phyloP scores from a whole-genome alignment of 768 basidiomycete genomes.

The Phaffia tasmanica region DNA sequence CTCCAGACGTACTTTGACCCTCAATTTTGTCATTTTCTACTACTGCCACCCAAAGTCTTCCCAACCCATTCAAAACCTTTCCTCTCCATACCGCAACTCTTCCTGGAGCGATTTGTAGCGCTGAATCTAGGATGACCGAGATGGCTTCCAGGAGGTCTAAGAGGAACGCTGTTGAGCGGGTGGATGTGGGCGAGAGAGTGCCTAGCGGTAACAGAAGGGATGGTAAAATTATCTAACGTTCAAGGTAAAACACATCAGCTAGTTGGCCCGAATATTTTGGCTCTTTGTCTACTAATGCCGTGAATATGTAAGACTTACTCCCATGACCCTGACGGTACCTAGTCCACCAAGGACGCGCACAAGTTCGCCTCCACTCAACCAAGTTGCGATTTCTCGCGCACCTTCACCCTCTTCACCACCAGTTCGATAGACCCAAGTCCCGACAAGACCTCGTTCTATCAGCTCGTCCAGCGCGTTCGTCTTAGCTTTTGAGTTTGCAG shows the following conservation, averaged over 20 bases:
- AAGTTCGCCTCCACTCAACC: neutral
- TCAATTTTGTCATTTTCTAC: conserved; percentile 14
- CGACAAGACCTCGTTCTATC: conserved; percentile 16
- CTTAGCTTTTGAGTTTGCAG: neutral
- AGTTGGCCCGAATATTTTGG: neutral
- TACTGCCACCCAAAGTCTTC: conserved; percentile 19
- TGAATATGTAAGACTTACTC: neutral
- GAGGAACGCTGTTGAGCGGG: conserved; percentile 4
- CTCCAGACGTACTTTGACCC: neutral
- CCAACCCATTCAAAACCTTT: conserved; percentile 7
- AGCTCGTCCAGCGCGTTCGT: conserved; percentile 9
- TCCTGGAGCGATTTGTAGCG: neutral
- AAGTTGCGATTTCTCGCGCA: conserved; percentile 8
- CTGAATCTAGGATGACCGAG: neutral
- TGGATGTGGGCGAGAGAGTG: conserved; percentile 7
- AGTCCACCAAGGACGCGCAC: conserved; percentile 7
- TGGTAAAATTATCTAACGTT: conserved; percentile 6
- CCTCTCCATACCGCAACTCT: conserved; percentile 18
- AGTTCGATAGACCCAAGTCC: conserved; percentile 12
- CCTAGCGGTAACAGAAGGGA: conserved; percentile 12
- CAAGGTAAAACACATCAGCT: no score
- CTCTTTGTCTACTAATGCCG: neutral
- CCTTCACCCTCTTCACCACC: conserved; percentile 20
- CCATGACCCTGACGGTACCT: conserved; percentile 6
- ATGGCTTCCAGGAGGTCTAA: neutral